Evolutionary conservation across 2,329 filamentous ascomycete species (phyloP), one percentile per base, ranked within the genome.

Genomic region (Sphaerostilbella broomeana): DNA sequence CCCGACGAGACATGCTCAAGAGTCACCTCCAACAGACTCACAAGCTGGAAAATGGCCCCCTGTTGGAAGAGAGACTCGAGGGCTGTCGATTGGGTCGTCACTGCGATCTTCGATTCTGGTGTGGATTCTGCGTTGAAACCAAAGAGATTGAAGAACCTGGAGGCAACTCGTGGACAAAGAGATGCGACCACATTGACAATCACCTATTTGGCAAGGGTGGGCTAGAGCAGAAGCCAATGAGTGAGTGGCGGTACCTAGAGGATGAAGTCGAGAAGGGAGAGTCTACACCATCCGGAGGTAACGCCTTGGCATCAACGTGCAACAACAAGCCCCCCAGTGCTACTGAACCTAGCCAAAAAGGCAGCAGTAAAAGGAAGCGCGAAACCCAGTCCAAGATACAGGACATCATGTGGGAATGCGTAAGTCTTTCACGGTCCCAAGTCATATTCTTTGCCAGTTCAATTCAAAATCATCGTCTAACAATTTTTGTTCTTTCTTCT

Each of bases 51-150:
- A 39, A 29, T 1, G 26, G 41, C 1, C 47, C 50, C 6, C 37
- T 49, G 2, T 27, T 72, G 1, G 64, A 73, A 1, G 50, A 57
- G 2, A 72, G 68, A 42, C 52, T 78, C 2, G 68, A 73, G 19
- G 63, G 58, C 5, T 76, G 75, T 47, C 74, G 74, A 6, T 74
- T 86, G 19, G 82, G 82, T 0, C 68, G 74, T 11, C 80, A 83
- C 43, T 75, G 72, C 20, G 77, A 82, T 47, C 62, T 65, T 2
- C 68, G 72, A 5, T 95, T 87, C 60, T 95, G 88, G 88, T 95
- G 89, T 53, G 88, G 88, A 0, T 94, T 95, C 57, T 95, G 87
- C 57, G 53, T 63, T 12, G 52, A 61, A 13, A 67, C 79, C 15
- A 63, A 86, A 11, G 58, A 64, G n/a, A 65, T 79, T 20, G 55